Conservation (phyloP, 2,329 filamentous ascomycete genomes). For the Anisogramma anomala region DNA sequence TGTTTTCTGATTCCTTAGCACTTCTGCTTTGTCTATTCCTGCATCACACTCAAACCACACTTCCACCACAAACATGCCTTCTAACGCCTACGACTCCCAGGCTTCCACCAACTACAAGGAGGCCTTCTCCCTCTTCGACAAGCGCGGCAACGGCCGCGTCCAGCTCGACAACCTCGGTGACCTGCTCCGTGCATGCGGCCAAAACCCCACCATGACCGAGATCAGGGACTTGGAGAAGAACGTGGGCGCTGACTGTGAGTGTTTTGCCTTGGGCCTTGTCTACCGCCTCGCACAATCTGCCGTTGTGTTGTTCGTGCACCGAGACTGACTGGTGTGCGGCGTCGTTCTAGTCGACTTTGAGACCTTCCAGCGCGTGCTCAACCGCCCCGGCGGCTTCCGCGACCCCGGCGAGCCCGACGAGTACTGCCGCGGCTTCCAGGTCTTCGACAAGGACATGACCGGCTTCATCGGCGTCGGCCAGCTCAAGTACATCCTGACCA, state of each 20-base stretch:
- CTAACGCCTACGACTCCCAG: conserved; percentile 41
- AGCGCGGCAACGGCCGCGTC: conserved; percentile 93
- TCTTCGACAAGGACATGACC: conserved; percentile 98
- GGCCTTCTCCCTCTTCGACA: conserved; percentile 99
- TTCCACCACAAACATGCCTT: conserved; percentile 26
- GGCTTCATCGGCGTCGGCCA: conserved; percentile 97
- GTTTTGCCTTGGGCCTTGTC: too few relatives aligned
- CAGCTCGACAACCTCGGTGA: conserved; percentile 79
- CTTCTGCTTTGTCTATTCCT: background rate
- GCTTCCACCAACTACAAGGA: conserved; percentile 98
- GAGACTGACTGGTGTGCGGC: background rate
- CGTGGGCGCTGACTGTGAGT: conserved; percentile 83
- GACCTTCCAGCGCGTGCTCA: conserved; percentile 90
- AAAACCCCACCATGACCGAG: conserved; percentile 92
- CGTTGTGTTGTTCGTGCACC: too few relatives aligned
- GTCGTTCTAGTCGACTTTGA: conserved; percentile 76
- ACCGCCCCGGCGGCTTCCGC: conserved; percentile 95
- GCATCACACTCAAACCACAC: background rate
- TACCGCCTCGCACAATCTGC: too few relatives aligned
- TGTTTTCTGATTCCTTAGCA: too few relatives aligned
- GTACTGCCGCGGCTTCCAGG: conserved; percentile 97
- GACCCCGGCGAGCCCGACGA: conserved; percentile 96
- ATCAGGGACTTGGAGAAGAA: conserved; percentile 86
- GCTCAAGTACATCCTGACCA: conserved; percentile 94
- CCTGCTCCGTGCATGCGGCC: conserved; percentile 87